Percentiles rank a stretch among this genome's conserved stretches.
These are phyloP conservation scores for Musa schizocarpa DNA, from an alignment of 176 grass and related monocot genomes.

Conservation along the genomic window DNA sequence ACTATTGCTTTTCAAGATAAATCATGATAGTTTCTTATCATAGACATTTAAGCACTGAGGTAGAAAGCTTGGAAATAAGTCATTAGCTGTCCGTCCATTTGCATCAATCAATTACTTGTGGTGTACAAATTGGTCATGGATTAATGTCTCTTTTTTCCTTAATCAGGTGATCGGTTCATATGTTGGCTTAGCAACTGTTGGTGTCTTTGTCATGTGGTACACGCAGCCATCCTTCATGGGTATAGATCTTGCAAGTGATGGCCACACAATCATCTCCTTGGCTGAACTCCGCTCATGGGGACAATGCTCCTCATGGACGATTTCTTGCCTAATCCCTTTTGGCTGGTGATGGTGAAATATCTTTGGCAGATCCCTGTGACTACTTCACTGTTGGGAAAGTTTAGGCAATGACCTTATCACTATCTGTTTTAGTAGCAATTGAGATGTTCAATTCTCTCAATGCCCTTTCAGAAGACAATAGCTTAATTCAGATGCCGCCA, in stretches of 20 bases:
- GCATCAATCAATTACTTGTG: no score
- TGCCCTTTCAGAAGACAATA: slow-evolving; percentile 83
- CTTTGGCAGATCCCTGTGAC: slow-evolving; percentile 65
- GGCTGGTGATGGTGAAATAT: slow-evolving; percentile 46
- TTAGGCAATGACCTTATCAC: slow-evolving; percentile 80
- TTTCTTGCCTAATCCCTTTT: slow-evolving; percentile 74
- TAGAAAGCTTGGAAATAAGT: no score
- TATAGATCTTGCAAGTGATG: slow-evolving; percentile 79
- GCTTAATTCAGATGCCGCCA: slow-evolving; percentile 83
- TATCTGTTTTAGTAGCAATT: slow-evolving; percentile 90
- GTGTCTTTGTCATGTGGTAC: slow-evolving; percentile 91
- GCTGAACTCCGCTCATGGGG: slow-evolving; percentile 85
- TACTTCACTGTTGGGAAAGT: slow-evolving; percentile 92
- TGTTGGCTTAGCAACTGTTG: slow-evolving; percentile 87
- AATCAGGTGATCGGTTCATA: slow-evolving; percentile 92
- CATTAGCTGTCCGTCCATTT: no score
- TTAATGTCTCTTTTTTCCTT: slow-evolving; percentile 10
- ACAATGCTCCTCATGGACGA: slow-evolving; percentile 67
- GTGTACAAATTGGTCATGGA: background rate
- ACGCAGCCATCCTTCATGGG: slow-evolving; percentile 81
- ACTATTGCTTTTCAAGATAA: no score
- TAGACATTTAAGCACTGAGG: no score
- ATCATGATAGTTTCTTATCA: no score
- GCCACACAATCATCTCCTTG: slow-evolving; percentile 75
- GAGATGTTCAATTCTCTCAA: slow-evolving; percentile 99